Evolutionary conservation across 2,329 filamentous ascomycete species (phyloP), one percentile per base, ranked within the genome.

Genomic region (Botryosphaeria dothidea): DNA sequence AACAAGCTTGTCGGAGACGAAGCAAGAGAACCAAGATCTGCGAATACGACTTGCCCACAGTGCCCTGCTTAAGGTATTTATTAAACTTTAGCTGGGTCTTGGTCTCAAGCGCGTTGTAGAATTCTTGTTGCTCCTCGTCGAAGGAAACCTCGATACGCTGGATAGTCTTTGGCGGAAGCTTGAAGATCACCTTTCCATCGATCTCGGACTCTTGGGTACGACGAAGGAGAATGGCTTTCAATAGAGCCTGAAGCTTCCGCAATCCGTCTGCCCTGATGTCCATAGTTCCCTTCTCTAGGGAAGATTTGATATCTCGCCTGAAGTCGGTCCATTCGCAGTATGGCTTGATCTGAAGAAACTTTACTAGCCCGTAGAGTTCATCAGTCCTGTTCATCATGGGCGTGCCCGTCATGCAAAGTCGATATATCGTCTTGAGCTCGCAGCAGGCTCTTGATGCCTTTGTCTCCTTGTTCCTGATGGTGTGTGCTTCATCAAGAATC

Each of bases 301-400:
- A 54, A 72, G 19, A 67, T 31, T 54, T 31, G 64, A 88, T 87
- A 61, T 87, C 83, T 2, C 79, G 73, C 46, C 83, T 84, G 74
- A 96, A 96, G 23, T 80, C 79, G 0, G 85, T 79, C 79, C 85
- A 85, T 15, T 85, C 81, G 70, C 85, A 86, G 75, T 95, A 96
- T 2, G 92, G 92, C 66, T 84, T 84, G 72, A 96, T 93, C 2
- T 84, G 83, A 17, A 96, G 82, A 73, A 96, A 97, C 2, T 86
- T 85, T 49, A 97, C 82, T 21, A 96, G 79, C 0, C 92, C 91
- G 71, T 86, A 93, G 3, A 96, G 81, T 71, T 97, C 93, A 25
- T 86, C 82, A 2, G 94, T 87, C 13, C 84, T 87, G 70, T 97
- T 97, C 90, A 95, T 95, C 90, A 94, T 93, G 0, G 92, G 92